Conservation (phyloP, 2,329 filamentous ascomycete species). For the Pyrenophora graminea region DNA sequence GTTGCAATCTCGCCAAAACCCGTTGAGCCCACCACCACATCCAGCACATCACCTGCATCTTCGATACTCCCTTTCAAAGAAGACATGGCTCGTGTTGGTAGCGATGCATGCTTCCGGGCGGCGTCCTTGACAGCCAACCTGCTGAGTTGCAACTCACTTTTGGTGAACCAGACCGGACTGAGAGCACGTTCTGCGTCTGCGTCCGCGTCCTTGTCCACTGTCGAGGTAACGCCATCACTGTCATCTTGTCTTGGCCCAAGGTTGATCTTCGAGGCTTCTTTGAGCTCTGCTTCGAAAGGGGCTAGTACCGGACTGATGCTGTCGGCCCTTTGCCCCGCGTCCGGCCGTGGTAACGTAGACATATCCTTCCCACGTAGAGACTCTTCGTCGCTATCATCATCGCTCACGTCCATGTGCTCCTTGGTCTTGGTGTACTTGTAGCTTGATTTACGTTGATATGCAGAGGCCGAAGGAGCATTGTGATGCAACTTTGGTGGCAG, state of each 20-base stretch:
- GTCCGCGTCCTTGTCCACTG: constrained; percentile 1
- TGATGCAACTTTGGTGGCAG: constrained; percentile 30
- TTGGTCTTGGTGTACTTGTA: constrained; percentile 6
- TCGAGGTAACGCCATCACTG: constrained; percentile 5
- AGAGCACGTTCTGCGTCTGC: constrained; percentile 3
- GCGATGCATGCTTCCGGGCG: neutral
- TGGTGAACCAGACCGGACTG: constrained; percentile 15
- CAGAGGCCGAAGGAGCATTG: constrained; percentile 16
- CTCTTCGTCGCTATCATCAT: constrained; percentile 19
- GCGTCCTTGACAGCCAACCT: constrained; percentile 2
- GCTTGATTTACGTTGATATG: constrained; percentile 9
- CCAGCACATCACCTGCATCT: neutral
- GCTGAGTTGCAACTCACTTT: constrained; percentile 15
- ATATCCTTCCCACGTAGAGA: constrained; percentile 4
- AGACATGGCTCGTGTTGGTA: neutral
- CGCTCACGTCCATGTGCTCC: constrained; percentile 11
- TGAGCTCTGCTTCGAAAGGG: constrained; percentile 8
- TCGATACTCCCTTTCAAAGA: neutral
- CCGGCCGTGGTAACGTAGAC: constrained; percentile 7
- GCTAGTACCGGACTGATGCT: constrained; percentile 34
- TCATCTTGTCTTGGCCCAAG: constrained; percentile 27
- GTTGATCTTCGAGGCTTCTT: constrained; percentile 5
- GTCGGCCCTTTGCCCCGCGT: constrained; percentile 6
- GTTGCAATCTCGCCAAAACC: constrained; percentile 2
- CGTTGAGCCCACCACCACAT: neutral